phyloP scores from a whole-genome alignment of 352 stramenopile species.

The Globisporangium okanoganense region DNA sequence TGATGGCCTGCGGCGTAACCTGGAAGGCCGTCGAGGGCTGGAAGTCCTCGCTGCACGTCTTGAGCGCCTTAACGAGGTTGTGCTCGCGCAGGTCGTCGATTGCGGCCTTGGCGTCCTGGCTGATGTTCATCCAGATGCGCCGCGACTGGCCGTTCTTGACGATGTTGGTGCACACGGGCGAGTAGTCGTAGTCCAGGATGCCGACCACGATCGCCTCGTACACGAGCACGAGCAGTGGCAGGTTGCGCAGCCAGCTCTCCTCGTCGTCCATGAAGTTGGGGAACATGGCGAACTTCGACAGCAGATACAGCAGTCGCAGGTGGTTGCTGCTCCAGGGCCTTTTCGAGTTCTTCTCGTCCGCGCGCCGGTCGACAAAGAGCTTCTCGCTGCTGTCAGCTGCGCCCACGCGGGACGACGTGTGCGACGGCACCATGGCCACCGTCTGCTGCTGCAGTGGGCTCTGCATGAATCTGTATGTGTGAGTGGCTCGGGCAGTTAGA shows the following conservation, averaged over 20 bases:
- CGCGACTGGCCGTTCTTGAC: constrained; percentile 86
- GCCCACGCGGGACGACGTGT: neutral
- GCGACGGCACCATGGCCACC: constrained; percentile 7
- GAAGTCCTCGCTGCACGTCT: constrained; percentile 92
- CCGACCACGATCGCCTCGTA: constrained; percentile 95
- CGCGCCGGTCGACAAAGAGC: constrained; percentile 21
- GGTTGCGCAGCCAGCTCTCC: constrained; percentile 95
- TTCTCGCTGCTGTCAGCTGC: constrained; percentile 20
- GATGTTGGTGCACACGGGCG: constrained; percentile 92
- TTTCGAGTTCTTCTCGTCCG: neutral
- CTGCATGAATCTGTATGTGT: no score
- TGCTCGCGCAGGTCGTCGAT: constrained; percentile 95
- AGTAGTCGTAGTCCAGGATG: constrained; percentile 97
- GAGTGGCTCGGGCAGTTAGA: no score
- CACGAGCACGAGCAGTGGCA: constrained; percentile 94
- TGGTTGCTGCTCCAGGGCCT: constrained; percentile 83
- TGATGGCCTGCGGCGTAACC: constrained; percentile 38
- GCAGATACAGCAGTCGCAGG: constrained; percentile 94
- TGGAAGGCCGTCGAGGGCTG: constrained; percentile 95
- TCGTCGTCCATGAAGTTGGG: constrained; percentile 87
- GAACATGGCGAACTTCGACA: constrained; percentile 94
- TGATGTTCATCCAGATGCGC: constrained; percentile 93
- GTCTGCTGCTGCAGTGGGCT: constrained; percentile 8
- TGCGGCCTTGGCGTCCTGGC: constrained; percentile 94
- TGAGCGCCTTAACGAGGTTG: constrained; percentile 93